Conservation (phyloP, 2,329 filamentous ascomycete species). For the Basipetospora chlamydospora region DNA sequence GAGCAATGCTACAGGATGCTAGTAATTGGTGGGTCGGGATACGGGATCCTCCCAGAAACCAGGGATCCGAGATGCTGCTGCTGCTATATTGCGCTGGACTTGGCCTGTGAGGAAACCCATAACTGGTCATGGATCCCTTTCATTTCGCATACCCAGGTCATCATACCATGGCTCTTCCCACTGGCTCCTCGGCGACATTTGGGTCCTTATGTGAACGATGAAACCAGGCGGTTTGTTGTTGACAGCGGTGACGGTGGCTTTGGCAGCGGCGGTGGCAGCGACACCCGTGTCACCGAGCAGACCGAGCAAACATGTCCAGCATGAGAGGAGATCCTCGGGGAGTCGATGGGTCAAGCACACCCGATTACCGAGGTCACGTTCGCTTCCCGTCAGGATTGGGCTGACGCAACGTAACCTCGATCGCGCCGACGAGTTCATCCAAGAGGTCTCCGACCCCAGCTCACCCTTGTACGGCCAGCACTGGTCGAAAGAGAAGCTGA, state of each 20-base stretch:
- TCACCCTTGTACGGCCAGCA: conserved; percentile 31
- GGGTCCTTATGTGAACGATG: conserved; percentile 4
- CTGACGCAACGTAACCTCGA: conserved; percentile 31
- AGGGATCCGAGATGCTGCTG: neutral
- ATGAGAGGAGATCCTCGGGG: conserved; percentile 1
- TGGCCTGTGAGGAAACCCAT: neutral
- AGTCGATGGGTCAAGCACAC: neutral
- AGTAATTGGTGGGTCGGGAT: conserved; percentile 2
- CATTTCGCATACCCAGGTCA: neutral
- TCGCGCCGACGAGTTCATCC: conserved; percentile 26
- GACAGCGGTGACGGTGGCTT: conserved; percentile 1
- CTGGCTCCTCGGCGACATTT: neutral
- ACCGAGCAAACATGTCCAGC: neutral
- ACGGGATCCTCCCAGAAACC: conserved; percentile 1
- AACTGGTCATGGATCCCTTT: neutral
- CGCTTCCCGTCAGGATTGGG: conserved; percentile 26
- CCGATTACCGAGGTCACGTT: conserved; percentile 1
- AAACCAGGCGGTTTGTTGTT: conserved; percentile 1
- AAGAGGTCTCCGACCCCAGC: conserved; percentile 27
- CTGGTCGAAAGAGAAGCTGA: conserved; percentile 27
- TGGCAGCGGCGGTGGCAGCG: neutral
- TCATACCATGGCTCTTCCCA: neutral
- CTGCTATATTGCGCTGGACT: too few species aligned
- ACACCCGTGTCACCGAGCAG: neutral
- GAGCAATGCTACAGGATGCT: neutral